Evolutionary conservation across 2,329 filamentous ascomycete genomes (phyloP).

Genomic region (Corinectria fuckeliana): DNA sequence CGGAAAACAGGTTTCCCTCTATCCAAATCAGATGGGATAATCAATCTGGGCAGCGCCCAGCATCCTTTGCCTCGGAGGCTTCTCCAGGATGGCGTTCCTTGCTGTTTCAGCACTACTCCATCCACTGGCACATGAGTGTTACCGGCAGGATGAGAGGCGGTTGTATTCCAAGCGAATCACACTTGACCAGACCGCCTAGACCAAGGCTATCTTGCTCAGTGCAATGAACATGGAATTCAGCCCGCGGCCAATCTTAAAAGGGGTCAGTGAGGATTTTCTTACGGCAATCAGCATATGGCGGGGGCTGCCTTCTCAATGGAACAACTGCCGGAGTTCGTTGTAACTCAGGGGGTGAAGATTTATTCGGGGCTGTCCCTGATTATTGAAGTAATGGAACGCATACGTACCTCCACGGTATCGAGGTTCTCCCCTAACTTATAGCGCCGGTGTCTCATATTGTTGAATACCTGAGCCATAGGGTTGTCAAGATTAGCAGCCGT

Average conservation of each 20-base stretch:
- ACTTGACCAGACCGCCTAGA: neutral
- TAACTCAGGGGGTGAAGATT: neutral
- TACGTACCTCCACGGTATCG: neutral
- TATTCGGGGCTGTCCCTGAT: neutral
- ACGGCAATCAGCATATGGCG: neutral
- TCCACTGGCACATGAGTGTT: no score
- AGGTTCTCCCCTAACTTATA: neutral
- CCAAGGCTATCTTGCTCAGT: neutral
- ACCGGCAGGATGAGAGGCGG: no score
- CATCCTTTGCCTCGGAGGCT: slow-evolving; percentile 10
- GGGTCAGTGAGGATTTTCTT: no score
- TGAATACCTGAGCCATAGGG: neutral
- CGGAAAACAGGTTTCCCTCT: slow-evolving; percentile 31
- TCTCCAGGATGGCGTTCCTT: neutral
- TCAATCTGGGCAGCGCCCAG: slow-evolving; percentile 16
- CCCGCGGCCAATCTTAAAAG: neutral
- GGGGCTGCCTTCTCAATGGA: neutral
- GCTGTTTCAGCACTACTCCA: neutral
- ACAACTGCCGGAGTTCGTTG: neutral
- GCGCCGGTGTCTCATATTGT: neutral
- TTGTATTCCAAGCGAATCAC: neutral
- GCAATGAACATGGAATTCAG: no score
- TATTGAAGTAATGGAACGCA: neutral
- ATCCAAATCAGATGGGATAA: slow-evolving; percentile 24
- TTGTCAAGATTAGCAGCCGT: neutral